Base-by-base conservation (phyloP, 495 filamentous ascomycete genomes). In the Aspergillus bridgeri region DNA sequence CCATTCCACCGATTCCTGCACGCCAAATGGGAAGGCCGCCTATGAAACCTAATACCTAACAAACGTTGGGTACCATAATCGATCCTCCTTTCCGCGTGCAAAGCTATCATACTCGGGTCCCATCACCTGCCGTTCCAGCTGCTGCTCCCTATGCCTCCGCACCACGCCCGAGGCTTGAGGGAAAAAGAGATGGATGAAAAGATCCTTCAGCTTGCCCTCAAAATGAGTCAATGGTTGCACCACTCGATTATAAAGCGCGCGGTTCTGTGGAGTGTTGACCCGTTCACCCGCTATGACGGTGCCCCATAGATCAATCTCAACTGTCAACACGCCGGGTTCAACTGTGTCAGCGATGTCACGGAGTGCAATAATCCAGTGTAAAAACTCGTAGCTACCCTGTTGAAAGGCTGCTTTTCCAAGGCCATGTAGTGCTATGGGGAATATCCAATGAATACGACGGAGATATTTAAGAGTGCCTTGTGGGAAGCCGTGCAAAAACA, bases 321-420 rank as follows among this genome's bases (percentile, higher is more conserved):
- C 3, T 24, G 59, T 57, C 7, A 61, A 29, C 15, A 15, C 53
- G 17, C 27, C n/a, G 13, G 25, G 17, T n/a, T 23, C 9, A 20
- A 62, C 22, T 11, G 20, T 6, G 4, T 19, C 1, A 11, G 55
- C 24, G 33, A 57, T 23, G 46, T 22, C 5, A 3, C 45, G 25
- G 4, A 57, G 18, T 13, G 55, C 15, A 21, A 25, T 57, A 15
- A 33, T 6, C 55, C 55, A 57, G 19, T 57, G n/a, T n/a, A n/a
- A n/a, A n/a, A n/a, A n/a, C n/a, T n/a, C n/a, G n/a, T n/a, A n/a
- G n/a, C n/a, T n/a, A n/a, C n/a, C n/a, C n/a, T n/a, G n/a, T n/a
- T n/a, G n/a, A n/a, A n/a, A n/a, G n/a, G n/a, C n/a, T n/a, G n/a
- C n/a, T n/a, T n/a, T n/a, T n/a, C n/a, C n/a, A n/a, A n/a, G n/a